Conservation (phyloP, 805 yeast genomes). For the Helenozyma baotianmanensis region DNA sequence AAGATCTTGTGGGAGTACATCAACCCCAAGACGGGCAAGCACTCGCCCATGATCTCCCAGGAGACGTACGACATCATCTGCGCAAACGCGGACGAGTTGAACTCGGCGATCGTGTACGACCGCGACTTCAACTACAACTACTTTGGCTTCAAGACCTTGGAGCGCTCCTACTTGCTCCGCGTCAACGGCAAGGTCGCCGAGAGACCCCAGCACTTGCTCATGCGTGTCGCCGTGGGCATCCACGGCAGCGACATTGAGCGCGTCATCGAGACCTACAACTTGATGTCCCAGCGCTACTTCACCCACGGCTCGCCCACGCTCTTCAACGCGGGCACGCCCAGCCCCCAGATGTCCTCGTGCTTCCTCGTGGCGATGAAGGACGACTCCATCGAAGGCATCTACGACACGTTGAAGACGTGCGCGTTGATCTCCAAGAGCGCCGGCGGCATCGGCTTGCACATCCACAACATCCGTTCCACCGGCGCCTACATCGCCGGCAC, state of each 20-base stretch:
- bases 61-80: slow-evolving; percentile 37
- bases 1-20: slow-evolving; percentile 69
- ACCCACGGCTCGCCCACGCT: slow-evolving; percentile 62
- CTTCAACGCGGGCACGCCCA: slow-evolving; percentile 59
- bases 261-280: slow-evolving; percentile 52
- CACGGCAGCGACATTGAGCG: slow-evolving; percentile 51
- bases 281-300: slow-evolving; percentile 56
- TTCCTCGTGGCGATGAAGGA: slow-evolving; percentile 61
- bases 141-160: slow-evolving; percentile 59
- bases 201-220: slow-evolving; percentile 57
- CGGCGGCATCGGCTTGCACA: slow-evolving; percentile 61
- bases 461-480: slow-evolving; percentile 54
- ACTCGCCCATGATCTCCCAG: slow-evolving; percentile 41
- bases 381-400: slow-evolving; percentile 60
- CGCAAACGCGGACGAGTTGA: slow-evolving; percentile 38
- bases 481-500: slow-evolving; percentile 62
- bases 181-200: slow-evolving; percentile 55
- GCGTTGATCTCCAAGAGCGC: slow-evolving; percentile 61
- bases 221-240: slow-evolving; percentile 61
- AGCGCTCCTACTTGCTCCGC: slow-evolving; percentile 53
- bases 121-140: slow-evolving; percentile 54
- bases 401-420: slow-evolving; percentile 56
- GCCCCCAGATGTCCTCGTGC: slow-evolving; percentile 58
- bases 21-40: slow-evolving; percentile 73
- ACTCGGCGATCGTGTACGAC: slow-evolving; percentile 43